Evolutionary conservation across 2,329 filamentous ascomycete genomes (phyloP), one percentile per base, ranked within the genome.

Genomic region (Rutstroemia sp.): DNA sequence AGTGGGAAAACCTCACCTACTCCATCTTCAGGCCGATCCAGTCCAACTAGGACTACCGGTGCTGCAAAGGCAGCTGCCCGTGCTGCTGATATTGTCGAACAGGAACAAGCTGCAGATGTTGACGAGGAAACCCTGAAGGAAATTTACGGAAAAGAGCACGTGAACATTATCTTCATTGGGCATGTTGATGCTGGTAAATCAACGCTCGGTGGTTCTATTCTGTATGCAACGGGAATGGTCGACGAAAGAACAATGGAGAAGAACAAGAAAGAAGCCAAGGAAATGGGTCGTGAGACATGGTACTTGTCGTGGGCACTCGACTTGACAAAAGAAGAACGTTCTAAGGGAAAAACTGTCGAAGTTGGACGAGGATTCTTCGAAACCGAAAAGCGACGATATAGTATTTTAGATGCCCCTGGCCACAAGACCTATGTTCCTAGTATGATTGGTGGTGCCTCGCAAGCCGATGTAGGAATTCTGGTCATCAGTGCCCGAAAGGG

Each of bases 111-210:
- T 7, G 72, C 87, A 73, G 73, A 91, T 81, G 76, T 94, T 74
- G 84, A 97, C 70, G 77, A 96, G 71, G 77, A 91, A 25, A 92
- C 90, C 0, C 76, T 99, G 59, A 89, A 91, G 72, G 92, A 97
- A 71, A 94, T 99, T 60, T 99, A 94, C 72, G 94, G 94, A 70
- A 96, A 97, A 73, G 91, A 86, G 70, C 83, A 86, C 65, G 76
- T 99, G 68, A 99, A 99, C 74, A 87, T 99, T 65, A 96, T 97
- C 63, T 96, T 97, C 75, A 88, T 97, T 69, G 92, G 94, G 51
- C 94, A 99, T 79, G 95, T 99, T 67, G 94, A 99, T 76, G 94
- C 94, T 52, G 94, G 94, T 66, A 99, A 99, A 77, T 96, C 91
- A 40, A 99, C 94, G 3, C 80, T 99, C 5, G 94, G 94, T 70